Conservation (phyloP, 2,329 filamentous ascomycete genomes). For the Alternaria viburni region DNA sequence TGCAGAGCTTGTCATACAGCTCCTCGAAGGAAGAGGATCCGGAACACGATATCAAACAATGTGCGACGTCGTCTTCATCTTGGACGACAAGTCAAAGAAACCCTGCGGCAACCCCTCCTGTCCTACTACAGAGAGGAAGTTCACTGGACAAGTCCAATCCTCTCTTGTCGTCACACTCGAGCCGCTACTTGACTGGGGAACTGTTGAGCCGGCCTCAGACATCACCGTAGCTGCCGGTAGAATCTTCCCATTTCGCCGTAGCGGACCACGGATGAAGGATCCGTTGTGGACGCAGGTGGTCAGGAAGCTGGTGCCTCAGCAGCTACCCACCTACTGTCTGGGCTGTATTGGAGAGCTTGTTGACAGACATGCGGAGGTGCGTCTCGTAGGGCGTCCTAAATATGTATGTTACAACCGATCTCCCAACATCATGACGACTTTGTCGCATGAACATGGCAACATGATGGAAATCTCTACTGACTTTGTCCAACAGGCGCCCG, state of each 20-base stretch:
- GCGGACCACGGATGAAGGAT: constrained; percentile 12
- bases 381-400: neutral
- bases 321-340: constrained; percentile 12
- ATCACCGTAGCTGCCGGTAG: neutral
- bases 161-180: constrained; percentile 9
- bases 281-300: constrained; percentile 13
- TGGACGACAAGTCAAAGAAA: neutral
- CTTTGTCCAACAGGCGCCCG: neutral
- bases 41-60: neutral
- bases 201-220: constrained; percentile 4
- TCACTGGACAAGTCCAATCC: neutral
- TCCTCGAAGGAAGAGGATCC: neutral
- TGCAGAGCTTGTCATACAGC: neutral
- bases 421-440: neutral
- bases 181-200: constrained; percentile 18
- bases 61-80: constrained; percentile 7
- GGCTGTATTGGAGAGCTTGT: constrained; percentile 19
- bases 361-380: constrained; percentile 1
- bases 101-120: constrained; percentile 6
- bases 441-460: too few relatives aligned
- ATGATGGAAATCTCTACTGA: too few relatives aligned
- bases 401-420: neutral
- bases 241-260: constrained; percentile 15
- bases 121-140: neutral
- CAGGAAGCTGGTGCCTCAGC: neutral